Percentiles rank a stretch among this genome's conserved stretches.
Evolutionary conservation across 352 stramenopile genomes (phyloP).

Genomic region (Globisporangium viniferum): DNA sequence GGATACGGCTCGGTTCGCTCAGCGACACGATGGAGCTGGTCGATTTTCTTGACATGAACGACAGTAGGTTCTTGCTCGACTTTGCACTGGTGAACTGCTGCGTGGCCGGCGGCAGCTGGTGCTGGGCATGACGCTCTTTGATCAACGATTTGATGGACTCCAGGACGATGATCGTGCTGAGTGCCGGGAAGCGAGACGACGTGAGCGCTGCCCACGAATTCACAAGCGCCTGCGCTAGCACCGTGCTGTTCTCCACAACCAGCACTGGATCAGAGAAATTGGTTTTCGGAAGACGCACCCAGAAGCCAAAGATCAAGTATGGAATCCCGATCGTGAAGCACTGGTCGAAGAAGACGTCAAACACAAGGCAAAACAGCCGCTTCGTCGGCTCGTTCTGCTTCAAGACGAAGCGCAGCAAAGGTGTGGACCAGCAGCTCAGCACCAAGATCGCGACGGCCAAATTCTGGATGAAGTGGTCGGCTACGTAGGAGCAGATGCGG

Average conservation of each 20-base stretch:
- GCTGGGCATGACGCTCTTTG: neutral
- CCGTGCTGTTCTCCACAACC: neutral
- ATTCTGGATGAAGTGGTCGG: conserved; percentile 10
- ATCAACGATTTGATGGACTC: conserved; percentile 12
- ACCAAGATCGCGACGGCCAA: conserved; percentile 16
- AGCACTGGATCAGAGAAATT: conserved; percentile 8
- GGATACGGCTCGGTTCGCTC: neutral
- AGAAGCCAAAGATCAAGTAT: conserved; percentile 22
- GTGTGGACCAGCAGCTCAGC: conserved; percentile 25
- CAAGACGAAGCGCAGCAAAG: conserved; percentile 5
- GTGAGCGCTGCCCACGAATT: conserved; percentile 2
- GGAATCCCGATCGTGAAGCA: conserved; percentile 26
- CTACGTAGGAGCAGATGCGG: conserved; percentile 18
- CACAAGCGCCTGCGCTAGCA: conserved; percentile 2
- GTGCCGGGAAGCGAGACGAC: neutral
- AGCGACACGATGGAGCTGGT: neutral
- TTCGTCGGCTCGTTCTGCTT: conserved; percentile 15
- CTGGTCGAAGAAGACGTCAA: conserved; percentile 27
- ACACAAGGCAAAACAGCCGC: conserved; percentile 19
- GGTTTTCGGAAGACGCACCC: conserved; percentile 11
- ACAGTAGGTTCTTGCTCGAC: neutral
- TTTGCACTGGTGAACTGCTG: neutral
- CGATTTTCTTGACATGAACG: neutral
- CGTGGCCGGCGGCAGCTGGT: neutral
- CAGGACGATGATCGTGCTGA: conserved; percentile 4